Percentiles rank a stretch among this genome's conserved stretches.
Evolutionary conservation across 208 protist species (phyloP).

Genomic region (Acanthamoeba sp.): DNA sequence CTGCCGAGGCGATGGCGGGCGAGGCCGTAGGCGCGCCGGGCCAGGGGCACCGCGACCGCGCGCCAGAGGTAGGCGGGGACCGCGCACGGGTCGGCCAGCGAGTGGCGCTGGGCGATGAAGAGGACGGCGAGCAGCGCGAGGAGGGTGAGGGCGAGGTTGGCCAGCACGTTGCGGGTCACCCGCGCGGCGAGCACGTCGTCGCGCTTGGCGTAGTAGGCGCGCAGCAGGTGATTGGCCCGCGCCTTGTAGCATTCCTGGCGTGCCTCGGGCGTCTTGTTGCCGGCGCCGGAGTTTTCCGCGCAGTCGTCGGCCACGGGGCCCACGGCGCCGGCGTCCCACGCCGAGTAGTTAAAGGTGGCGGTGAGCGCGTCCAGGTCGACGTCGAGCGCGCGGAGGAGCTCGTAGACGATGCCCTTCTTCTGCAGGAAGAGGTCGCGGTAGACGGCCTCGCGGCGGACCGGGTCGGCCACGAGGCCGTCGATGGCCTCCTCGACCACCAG

Average conservation of each 20-base stretch:
- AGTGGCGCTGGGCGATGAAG: neutral
- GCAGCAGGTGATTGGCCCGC: neutral
- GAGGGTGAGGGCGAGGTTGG: neutral
- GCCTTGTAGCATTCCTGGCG: slow-evolving; percentile 31
- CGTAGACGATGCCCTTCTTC: slow-evolving; percentile 40
- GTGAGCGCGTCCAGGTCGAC: neutral
- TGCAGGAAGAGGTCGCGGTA: slow-evolving; percentile 33
- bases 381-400: neutral
- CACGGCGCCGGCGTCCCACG: neutral
- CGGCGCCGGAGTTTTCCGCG: neutral
- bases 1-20: too few species aligned
- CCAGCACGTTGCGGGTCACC: slow-evolving; percentile 2
- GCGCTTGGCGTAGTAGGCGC: neutral
- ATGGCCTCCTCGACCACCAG: slow-evolving; percentile 1
- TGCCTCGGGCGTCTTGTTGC: neutral
- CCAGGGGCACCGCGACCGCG: neutral
- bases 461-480: neutral
- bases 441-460: neutral
- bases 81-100: neutral
- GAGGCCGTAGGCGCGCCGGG: neutral
- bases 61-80: neutral
- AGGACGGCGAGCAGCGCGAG: neutral
- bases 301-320: neutral
- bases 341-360: neutral
- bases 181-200: neutral